phyloP scores from a whole-genome alignment of 257 asterid genomes.

The Salvia rosmarinus region DNA sequence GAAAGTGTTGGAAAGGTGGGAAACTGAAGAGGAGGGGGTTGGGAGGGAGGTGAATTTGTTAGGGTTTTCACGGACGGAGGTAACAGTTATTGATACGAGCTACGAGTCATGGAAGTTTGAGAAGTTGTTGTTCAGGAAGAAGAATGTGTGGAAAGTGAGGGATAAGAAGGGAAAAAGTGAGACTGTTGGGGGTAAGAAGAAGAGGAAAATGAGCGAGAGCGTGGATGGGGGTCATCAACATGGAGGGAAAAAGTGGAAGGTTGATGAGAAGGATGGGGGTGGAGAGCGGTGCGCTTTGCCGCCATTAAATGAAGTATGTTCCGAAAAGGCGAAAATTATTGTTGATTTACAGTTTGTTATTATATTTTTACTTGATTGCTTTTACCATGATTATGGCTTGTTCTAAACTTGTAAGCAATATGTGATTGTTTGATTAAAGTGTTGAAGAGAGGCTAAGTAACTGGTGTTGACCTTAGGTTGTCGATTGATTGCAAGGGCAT shows the following conservation, averaged over 20 bases:
- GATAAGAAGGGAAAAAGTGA: conserved; percentile 57
- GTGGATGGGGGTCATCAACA: conserved; percentile 29
- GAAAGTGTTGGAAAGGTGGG: conserved; percentile 37
- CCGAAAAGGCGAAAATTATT: neutral
- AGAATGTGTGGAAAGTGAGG: conserved; percentile 81
- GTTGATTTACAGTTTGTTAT: conserved; percentile 14
- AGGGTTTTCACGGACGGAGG: conserved; percentile 86
- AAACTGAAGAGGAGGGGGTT: conserved; percentile 46
- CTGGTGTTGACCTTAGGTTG: conserved; percentile 1
- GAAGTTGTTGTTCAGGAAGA: conserved; percentile 77
- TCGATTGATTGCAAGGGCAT: conserved; percentile 7
- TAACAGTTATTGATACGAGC: conserved; percentile 87
- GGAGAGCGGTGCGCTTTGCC: conserved; percentile 35
- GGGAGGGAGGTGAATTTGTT: conserved; percentile 45
- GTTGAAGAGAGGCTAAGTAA: conserved; percentile 11
- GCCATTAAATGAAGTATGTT: conserved; percentile 52
- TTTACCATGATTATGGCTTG: conserved; percentile 14
- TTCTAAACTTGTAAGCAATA: conserved; percentile 7
- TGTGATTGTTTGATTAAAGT: neutral
- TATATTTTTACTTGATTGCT: neutral
- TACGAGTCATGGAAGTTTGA: conserved; percentile 82
- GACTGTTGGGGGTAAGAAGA: conserved; percentile 48
- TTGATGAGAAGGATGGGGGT: conserved; percentile 35
- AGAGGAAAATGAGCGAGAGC: conserved; percentile 44
- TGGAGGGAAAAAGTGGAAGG: conserved; percentile 55